phyloP scores from a whole-genome alignment of 192 early-diverging fungal genomes.

The Podila clonocystis region DNA sequence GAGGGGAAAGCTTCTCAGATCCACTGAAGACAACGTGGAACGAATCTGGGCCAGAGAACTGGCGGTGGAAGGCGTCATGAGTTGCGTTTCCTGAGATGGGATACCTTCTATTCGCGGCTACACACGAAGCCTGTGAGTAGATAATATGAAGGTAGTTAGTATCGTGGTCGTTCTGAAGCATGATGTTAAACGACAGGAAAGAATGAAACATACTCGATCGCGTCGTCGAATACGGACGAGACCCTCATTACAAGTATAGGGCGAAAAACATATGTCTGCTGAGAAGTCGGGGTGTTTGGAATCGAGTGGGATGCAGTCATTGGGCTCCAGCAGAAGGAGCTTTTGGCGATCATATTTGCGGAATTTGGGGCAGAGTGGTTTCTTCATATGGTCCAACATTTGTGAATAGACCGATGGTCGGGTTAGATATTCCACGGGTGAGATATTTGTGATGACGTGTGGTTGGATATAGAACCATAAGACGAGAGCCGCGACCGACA shows the following conservation, averaged over 20 bases:
- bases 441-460: not conserved
- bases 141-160: not conserved
- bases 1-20: constrained; percentile 32
- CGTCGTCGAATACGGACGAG: constrained; percentile 29
- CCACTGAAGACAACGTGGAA: constrained; percentile 46
- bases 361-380: constrained; percentile 41
- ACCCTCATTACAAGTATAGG: constrained; percentile 36
- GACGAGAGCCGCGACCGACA: constrained; percentile 1
- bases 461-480: constrained; percentile 13
- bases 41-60: constrained; percentile 44
- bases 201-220: constrained; percentile 23
- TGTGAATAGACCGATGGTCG: constrained; percentile 21
- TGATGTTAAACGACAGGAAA: too few species aligned
- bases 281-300: constrained; percentile 43
- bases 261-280: constrained; percentile 39
- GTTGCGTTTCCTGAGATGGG: constrained; percentile 33
- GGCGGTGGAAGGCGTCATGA: constrained; percentile 36
- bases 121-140: constrained; percentile 2
- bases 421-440: not conserved
- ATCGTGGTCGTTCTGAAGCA: not conserved
- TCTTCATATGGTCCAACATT: constrained; percentile 27
- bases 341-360: constrained; percentile 42
- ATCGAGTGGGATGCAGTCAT: constrained; percentile 25
- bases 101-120: constrained; percentile 17
- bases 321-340: constrained; percentile 22